Evolutionary conservation across 495 filamentous ascomycete genomes (phyloP).

Genomic region (Evernia prunastri): DNA sequence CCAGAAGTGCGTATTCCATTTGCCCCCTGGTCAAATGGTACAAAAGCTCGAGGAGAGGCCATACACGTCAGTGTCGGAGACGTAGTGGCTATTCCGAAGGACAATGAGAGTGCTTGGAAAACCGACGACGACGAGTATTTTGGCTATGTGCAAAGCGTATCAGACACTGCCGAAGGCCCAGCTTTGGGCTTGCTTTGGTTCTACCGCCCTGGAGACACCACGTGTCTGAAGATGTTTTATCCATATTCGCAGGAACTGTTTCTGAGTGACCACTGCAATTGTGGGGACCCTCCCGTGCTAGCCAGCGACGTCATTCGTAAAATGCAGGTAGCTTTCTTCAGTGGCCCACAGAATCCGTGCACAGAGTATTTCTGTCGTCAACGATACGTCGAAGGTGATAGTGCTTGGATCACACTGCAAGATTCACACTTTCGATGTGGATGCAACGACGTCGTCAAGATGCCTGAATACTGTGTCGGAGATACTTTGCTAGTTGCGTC

Average conservation of each 20-base stretch:
- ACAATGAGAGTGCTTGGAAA: slow-evolving; percentile 52
- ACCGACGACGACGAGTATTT: slow-evolving; percentile 48
- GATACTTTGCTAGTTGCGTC: slow-evolving; percentile 48
- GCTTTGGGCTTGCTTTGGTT: slow-evolving; percentile 63
- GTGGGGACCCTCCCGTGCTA: slow-evolving; percentile 42
- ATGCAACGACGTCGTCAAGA: slow-evolving; percentile 29
- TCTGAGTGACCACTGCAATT: slow-evolving; percentile 70
- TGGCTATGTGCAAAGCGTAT: slow-evolving; percentile 55
- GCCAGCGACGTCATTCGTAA: slow-evolving; percentile 46
- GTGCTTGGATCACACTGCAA: slow-evolving; percentile 49
- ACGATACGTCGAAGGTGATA: slow-evolving; percentile 49
- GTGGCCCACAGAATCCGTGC: slow-evolving; percentile 33
- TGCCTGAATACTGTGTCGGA: slow-evolving; percentile 37
- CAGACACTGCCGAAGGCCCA: slow-evolving; percentile 31
- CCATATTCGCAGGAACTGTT: slow-evolving; percentile 66
- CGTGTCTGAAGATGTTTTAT: slow-evolving; percentile 55
- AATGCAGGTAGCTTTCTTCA: slow-evolving; percentile 49
- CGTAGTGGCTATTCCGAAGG: slow-evolving; percentile 42
- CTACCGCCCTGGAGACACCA: slow-evolving; percentile 62
- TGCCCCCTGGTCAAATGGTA: neutral
- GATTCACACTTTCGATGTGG: slow-evolving; percentile 39
- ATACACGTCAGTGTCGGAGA: slow-evolving; percentile 38
- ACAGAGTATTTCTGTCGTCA: slow-evolving; percentile 60
- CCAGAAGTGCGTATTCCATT: neutral
- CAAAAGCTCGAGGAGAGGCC: neutral